Evolutionary conservation across 495 filamentous ascomycete genomes (phyloP), one percentile per base, ranked within the genome.

Genomic region (Neurospora tetraspora): DNA sequence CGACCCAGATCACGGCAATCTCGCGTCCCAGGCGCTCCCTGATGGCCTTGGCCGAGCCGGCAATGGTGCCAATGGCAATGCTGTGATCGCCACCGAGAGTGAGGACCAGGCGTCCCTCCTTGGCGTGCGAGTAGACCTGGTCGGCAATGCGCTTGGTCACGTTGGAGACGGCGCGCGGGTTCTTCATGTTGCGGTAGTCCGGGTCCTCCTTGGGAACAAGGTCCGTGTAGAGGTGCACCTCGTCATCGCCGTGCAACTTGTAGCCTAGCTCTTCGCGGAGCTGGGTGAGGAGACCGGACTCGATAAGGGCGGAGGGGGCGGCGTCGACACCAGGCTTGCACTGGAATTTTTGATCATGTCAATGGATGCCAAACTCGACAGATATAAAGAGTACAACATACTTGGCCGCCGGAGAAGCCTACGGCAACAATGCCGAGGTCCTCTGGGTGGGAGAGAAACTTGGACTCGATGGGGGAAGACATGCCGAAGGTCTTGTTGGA

Each of bases 401-500:
- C 94, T 88, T 99, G 96, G 70, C 96, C 96, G 76, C 96, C 96
- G 71, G 94, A 97, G 86, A 99, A 99, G 73, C 95, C 95, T 23
- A 98, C 96, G 37, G 95, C 94, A 45, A 98, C 93, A 69, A 99
- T 87, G 72, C 96, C 96, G 71, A 99, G 88, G 75, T 98, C 89
- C 79, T 91, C 85, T 69, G 88, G 86, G 74, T 89, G 84, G 74
- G 90, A 83, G 73, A 99, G 92, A 84, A 97, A 99, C 76, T 91
- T 93, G 77, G 93, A 90, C 72, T 86, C 77, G 75, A 97, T 87
- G 16, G 53, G 53, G 14, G 53, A 65, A 65, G 53, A 65, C 69
- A 91, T 92, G 76, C 77, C 78, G 70, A 81, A 80, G 38, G 37
- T 74, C 12, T 65, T 61, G 47, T 74, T 77, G 40, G 77, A 71